Conservation (phyloP, 768 basidiomycete species). For the Mycena sanguinolenta region DNA sequence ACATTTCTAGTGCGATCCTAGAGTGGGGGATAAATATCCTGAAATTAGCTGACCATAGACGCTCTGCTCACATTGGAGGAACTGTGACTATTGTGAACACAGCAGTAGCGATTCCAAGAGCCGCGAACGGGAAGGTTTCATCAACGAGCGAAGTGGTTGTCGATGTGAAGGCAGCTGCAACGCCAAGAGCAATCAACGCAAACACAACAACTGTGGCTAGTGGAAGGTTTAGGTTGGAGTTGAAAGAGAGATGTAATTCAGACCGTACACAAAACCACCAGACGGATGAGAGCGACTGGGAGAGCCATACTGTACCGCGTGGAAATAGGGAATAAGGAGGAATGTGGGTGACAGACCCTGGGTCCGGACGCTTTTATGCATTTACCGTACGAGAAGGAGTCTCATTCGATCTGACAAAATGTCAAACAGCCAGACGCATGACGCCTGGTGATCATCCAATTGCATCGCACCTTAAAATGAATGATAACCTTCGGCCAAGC, state of each 20-base stretch:
- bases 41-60: no score
- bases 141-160: conserved; percentile 5
- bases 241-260: neutral
- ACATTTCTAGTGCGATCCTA: conserved; percentile 25
- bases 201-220: conserved; percentile 5
- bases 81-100: conserved; percentile 17
- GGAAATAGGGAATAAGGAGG: neutral
- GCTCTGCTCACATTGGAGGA: conserved; percentile 20
- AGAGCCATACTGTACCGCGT: neutral
- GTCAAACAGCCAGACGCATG: neutral
- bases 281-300: neutral
- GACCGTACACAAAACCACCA: neutral
- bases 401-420: no score
- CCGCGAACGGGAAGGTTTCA: conserved; percentile 19
- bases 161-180: conserved; percentile 5
- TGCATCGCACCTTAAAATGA: neutral
- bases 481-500: no score
- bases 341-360: neutral
- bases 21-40: neutral
- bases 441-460: neutral
- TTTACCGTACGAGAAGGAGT: neutral
- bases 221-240: neutral
- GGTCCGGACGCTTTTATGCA: neutral
- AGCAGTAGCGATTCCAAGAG: conserved; percentile 25
- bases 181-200: neutral